Percentiles rank a stretch among this genome's conserved stretches.
Conservation (phyloP, 2,329 filamentous ascomycete species). For the Nemania bipapillata region DNA sequence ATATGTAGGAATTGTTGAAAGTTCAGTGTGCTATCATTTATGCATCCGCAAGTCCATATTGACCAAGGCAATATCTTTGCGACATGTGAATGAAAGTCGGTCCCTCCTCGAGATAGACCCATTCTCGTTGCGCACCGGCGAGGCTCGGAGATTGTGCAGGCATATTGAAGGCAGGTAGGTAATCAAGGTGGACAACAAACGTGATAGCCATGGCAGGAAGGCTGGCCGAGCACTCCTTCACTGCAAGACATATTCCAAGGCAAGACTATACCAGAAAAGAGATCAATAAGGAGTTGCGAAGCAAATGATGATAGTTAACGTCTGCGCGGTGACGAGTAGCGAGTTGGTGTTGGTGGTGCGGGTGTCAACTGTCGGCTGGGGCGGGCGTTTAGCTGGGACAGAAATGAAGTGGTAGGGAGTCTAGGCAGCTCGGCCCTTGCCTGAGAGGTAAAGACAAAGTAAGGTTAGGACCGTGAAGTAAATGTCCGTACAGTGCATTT, state of each 20-base stretch:
- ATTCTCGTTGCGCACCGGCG: slow-evolving; percentile 12
- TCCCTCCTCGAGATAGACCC: neutral
- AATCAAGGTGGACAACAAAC: slow-evolving; percentile 15
- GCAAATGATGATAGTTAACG: neutral
- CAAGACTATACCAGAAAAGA: neutral
- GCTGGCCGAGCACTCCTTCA: neutral
- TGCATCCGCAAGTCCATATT: slow-evolving; percentile 11
- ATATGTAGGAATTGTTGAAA: slow-evolving; percentile 3
- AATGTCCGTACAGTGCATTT: neutral
- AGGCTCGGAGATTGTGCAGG: slow-evolving; percentile 4
- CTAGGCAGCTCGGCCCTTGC: neutral
- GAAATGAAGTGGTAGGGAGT: slow-evolving; percentile 5
- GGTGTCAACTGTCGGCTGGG: slow-evolving; percentile 11
- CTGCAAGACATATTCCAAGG: neutral
- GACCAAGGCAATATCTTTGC: neutral
- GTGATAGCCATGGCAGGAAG: neutral
- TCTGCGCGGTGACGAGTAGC: slow-evolving; percentile 4
- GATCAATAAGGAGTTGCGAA: neutral
- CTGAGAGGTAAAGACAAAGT: neutral
- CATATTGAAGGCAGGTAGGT: slow-evolving; percentile 8
- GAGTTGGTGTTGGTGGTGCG: neutral
- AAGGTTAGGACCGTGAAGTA: neutral
- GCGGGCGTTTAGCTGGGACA: neutral
- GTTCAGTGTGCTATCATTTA: slow-evolving; percentile 13
- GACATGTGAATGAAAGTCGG: neutral